Percentiles rank a stretch among this genome's conserved stretches.
Evolutionary conservation across 306 rosid species (phyloP).

Genomic region (Trifolium subterraneum): DNA sequence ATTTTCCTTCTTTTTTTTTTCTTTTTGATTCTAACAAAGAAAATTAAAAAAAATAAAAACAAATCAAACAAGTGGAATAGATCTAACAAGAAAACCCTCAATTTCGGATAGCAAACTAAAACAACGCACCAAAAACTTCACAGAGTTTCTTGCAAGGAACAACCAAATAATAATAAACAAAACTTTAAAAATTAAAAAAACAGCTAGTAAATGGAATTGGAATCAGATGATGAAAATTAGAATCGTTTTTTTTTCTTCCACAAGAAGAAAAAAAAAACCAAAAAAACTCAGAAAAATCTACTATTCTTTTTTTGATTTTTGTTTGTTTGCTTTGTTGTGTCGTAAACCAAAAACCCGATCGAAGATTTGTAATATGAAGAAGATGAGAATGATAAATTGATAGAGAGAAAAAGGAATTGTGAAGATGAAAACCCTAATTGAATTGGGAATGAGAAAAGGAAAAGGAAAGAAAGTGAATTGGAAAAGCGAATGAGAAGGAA

Average conservation of each 20-base stretch:
- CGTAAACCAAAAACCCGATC: no score
- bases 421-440: conserved; percentile 61
- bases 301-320: neutral
- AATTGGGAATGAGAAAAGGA: conserved; percentile 34
- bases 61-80: conserved; percentile 32
- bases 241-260: conserved; percentile 47
- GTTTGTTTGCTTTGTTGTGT: neutral
- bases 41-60: conserved; percentile 7
- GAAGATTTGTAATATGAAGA: neutral
- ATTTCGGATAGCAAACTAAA: conserved; percentile 92
- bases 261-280: conserved; percentile 43
- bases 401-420: no score
- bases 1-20: conserved; percentile 10
- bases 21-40: conserved; percentile 6
- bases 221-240: conserved; percentile 35
- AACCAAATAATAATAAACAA: conserved; percentile 35
- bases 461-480: neutral
- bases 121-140: conserved; percentile 92
- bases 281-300: neutral
- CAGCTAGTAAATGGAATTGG: conserved; percentile 41
- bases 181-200: conserved; percentile 6
- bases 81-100: conserved; percentile 89
- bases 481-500: conserved; percentile 9
- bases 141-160: conserved; percentile 66
- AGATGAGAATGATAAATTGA: neutral